These are phyloP conservation scores for Trebouxia sp. DNA, from an alignment of 139 green algal species.

Conservation along the genomic window DNA sequence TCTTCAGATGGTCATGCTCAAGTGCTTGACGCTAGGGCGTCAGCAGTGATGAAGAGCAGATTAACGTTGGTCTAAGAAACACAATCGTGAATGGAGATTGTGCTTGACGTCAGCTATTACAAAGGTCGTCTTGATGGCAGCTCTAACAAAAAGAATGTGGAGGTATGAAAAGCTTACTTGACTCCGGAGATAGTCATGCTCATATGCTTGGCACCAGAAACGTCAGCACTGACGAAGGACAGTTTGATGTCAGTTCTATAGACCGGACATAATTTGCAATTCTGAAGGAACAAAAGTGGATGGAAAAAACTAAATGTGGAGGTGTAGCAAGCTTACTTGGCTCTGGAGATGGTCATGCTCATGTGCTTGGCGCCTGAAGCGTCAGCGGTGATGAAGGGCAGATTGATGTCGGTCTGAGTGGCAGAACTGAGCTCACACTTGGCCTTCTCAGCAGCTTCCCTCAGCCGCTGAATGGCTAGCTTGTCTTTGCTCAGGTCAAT, in stretches of 20 bases:
- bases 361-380: slow-evolving; percentile 86
- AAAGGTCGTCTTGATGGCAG: no score
- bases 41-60: slow-evolving; percentile 99
- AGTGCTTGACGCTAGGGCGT: slow-evolving; percentile 85
- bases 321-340: slow-evolving; percentile 14
- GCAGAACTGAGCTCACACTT: slow-evolving; percentile 97
- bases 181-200: slow-evolving; percentile 69
- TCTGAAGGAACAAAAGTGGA: no score
- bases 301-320: no score
- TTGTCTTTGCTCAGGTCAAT: slow-evolving; percentile 96
- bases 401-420: slow-evolving; percentile 94
- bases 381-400: slow-evolving; percentile 99
- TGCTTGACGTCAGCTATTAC: no score
- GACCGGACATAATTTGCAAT: slow-evolving; percentile 93
- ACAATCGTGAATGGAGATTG: slow-evolving; percentile 96
- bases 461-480: slow-evolving; percentile 93
- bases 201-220: slow-evolving; percentile 83
- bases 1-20: slow-evolving; percentile 73
- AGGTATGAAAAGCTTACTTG: neutral
- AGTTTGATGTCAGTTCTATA: slow-evolving; percentile 96
- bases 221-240: slow-evolving; percentile 98
- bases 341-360: slow-evolving; percentile 69
- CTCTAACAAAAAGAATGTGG: no score
- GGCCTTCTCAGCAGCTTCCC: slow-evolving; percentile 94
- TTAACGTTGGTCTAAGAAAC: slow-evolving; percentile 94